Evolutionary conservation across 331 rosid genomes (phyloP).

Genomic region (Spiraea crenata): DNA sequence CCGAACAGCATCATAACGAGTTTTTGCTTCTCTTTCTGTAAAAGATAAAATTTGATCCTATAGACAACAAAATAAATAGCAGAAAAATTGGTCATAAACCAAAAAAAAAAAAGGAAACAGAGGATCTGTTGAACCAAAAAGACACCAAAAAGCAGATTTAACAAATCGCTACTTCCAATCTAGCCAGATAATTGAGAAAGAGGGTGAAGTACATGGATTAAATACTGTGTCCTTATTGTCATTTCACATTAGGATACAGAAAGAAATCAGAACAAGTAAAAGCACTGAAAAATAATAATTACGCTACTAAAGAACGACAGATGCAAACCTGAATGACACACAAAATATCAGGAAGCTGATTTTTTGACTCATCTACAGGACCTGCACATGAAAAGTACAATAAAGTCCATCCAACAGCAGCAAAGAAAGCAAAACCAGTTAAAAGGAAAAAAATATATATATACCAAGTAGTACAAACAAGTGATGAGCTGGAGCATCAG

Average conservation of each 20-base stretch:
- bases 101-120: no score
- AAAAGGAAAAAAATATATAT: conserved; percentile 22
- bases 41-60: no score
- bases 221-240: not conserved
- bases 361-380: conserved; percentile 87
- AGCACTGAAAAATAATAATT: conserved; percentile 1
- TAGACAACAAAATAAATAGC: no score
- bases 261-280: not conserved
- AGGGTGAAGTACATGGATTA: not conserved
- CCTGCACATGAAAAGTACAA: conserved; percentile 49
- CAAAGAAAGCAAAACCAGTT: conserved; percentile 14
- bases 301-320: not conserved
- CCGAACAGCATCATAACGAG: no score
- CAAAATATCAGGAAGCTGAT: conserved; percentile 95
- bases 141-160: no score
- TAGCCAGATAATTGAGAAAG: no score
- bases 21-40: no score
- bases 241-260: not conserved
- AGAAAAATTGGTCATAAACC: no score
- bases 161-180: no score
- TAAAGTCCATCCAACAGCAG: conserved; percentile 14
- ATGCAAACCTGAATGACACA: conserved; percentile 89
- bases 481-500: conserved; percentile 99
- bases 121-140: no score
- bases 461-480: conserved; percentile 93